Evolutionary conservation across 371 early-diverging fungal genomes (phyloP).

Genomic region (Catenaria anguillulae): DNA sequence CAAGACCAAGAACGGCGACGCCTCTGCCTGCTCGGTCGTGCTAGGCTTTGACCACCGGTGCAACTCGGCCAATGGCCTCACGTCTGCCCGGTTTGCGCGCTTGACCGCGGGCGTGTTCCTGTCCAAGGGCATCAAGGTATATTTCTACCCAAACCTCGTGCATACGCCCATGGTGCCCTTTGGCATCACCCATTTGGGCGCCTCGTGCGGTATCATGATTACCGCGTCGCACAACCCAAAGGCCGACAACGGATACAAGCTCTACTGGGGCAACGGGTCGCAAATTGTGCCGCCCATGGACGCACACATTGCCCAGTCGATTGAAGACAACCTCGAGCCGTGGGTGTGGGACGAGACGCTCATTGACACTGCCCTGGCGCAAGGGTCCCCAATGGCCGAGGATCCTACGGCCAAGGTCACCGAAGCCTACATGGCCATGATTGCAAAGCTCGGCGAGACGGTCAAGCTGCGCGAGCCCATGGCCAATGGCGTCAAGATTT

Average conservation of each 20-base stretch:
- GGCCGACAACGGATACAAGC: conserved; percentile 97
- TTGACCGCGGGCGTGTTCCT: conserved; percentile 76
- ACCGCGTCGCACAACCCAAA: conserved; percentile 98
- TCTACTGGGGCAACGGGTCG: conserved; percentile 84
- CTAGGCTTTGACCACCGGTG: conserved; percentile 90
- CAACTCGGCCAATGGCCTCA: conserved; percentile 25
- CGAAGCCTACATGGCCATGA: conserved; percentile 48
- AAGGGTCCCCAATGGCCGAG: conserved; percentile 14
- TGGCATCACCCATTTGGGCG: conserved; percentile 53
- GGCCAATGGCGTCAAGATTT: conserved; percentile 23
- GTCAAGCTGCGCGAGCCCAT: conserved; percentile 2
- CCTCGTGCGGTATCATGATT: conserved; percentile 90
- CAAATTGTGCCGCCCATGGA: conserved; percentile 89
- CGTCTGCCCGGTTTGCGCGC: conserved; percentile 67
- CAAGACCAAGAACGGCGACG: not conserved
- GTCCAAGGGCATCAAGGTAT: conserved; percentile 63
- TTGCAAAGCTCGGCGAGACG: conserved; percentile 21
- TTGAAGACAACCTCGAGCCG: conserved; percentile 54
- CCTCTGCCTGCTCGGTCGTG: conserved; percentile 24
- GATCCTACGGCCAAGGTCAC: conserved; percentile 40
- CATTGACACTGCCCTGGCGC: conserved; percentile 12
- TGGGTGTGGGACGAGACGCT: conserved; percentile 52
- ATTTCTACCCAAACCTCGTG: conserved; percentile 54
- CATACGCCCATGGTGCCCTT: conserved; percentile 88
- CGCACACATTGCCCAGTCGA: conserved; percentile 57